Base-by-base conservation (phyloP, 768 basidiomycete genomes). In the Lepiota subincarnata region DNA sequence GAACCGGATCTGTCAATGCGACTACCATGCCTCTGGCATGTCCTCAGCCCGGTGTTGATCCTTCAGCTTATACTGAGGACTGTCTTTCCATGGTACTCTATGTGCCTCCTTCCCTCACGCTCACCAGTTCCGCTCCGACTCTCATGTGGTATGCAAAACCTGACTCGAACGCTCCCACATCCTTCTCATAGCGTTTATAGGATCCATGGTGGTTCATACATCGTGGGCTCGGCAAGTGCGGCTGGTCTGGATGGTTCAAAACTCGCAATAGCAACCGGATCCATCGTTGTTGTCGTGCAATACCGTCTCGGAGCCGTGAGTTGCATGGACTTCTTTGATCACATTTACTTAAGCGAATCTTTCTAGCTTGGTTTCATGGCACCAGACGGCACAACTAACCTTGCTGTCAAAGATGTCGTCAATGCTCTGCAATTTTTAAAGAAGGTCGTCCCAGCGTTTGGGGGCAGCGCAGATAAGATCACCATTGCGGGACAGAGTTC, bases 131-230 rank as follows among this genome's bases (percentile, higher is more conserved):
- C 40, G 73, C 69, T 0, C 79, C 85, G 2, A 80, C 79, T 16
- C 62, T 91, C 53, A 64, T 86, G 57, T 86, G 88, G 87, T 84
- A 64, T 24, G 77, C 70, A 2, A 38, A 26, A 14, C 40, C 49
- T 11, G 31, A 53, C 18, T 44, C 36, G 39, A 18, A 39, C 18
- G 10, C 14, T 39, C n/a, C 38, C 20, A 46, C 31, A 36, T 34
- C 19, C 24, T 35, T 11, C 38, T 55, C 22, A 53, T 56, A 24
- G 19, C 28, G 22, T 22, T 53, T 31, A 1, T 58, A 89, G 89
- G 91, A 76, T 93, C 49, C 93, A 93, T 59, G 93, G 92, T 8
- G 92, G 93, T 18, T 92, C 91, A 0, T 90, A 88, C 66, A 69
- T 80, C 46, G 60, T 72, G 3, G 91, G 93, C 6, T 85, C 85